Base-by-base conservation (phyloP, 2,329 filamentous ascomycete species). In the Alternaria sp. region DNA sequence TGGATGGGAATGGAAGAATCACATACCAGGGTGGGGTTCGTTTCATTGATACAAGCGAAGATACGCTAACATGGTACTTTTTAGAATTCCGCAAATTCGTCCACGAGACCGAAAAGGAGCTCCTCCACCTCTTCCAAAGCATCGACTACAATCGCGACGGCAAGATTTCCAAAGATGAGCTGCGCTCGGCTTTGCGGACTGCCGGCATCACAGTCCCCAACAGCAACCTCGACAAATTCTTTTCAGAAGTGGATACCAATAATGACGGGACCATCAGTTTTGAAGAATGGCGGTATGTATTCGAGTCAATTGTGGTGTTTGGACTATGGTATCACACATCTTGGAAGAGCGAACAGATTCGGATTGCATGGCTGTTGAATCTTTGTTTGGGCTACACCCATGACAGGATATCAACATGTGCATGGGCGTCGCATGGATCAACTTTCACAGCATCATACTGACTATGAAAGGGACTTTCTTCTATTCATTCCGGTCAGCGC, bases 11-110 rank as follows among this genome's bases (percentile, higher is more conserved):
- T 77, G 92, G 94, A 64, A 89, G 88, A 72, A 98, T 99, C 69
- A 90, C 96, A 78, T 97, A 92, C 76, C 86, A 93, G 80, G 92
- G 92, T 95, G 46, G 70, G 78, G 63, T 13, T 29, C 3, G 24
- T 31, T 21, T 53, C 9, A 23, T 8, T 7, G 3, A 4, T 60
- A 60, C 46, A 21, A 34, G 13, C 10, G 8, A n/a, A 26, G 3
- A 6, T 24, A 11, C 49, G 57, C 70, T 76, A 56, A 75, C 59
- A 24, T 21, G 36, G 3, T 36, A 39, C 31, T 29, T 24, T 13
- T 11, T 10, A 95, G 95, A 99, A 81, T 99, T 99, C 74, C 89
- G 89, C 65, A 84, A 83, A 40, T 98, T 98, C 73, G 92, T 98
- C 73, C 86, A 93, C 71, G 86, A 91, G 58, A 93, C 95, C 40